Percentiles rank a stretch among this genome's conserved stretches.
Conservation (phyloP, 306 rosid genomes). For the Medicago lupulina region DNA sequence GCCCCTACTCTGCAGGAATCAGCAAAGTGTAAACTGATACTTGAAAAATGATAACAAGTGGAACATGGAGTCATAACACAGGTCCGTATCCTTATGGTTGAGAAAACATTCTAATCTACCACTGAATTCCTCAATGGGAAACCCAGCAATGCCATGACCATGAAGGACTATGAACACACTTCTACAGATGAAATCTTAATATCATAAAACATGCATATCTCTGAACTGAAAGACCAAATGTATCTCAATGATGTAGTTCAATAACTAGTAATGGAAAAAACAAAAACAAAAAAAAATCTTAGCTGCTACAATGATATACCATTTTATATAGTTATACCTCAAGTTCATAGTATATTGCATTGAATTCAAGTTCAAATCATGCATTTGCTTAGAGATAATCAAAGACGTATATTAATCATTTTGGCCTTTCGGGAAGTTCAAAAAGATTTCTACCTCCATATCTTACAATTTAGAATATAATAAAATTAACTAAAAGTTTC, state of each 20-base stretch:
- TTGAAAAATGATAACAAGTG: neutral
- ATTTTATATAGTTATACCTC: neutral
- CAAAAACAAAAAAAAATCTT: too few relatives aligned
- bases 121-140: neutral
- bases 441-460: slow-evolving; percentile 23
- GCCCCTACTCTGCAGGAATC: neutral
- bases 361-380: slow-evolving; percentile 22
- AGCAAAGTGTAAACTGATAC: neutral
- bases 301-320: too few relatives aligned
- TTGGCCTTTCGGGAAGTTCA: slow-evolving; percentile 1
- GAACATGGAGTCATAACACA: neutral
- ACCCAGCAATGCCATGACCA: neutral
- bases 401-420: slow-evolving; percentile 17
- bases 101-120: neutral
- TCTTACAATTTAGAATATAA: slow-evolving; percentile 26
- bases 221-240: too few relatives aligned
- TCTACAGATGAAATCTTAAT: too few relatives aligned
- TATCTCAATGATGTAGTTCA: too few relatives aligned
- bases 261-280: too few relatives aligned
- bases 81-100: neutral
- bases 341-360: slow-evolving; percentile 1
- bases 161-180: neutral
- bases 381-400: slow-evolving; percentile 24
- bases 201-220: too few relatives aligned
- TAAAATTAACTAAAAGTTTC: slow-evolving; percentile 10